Evolutionary conservation across 108 stramenopile species (phyloP).

Genomic region (Stephanodiscus triporus): DNA sequence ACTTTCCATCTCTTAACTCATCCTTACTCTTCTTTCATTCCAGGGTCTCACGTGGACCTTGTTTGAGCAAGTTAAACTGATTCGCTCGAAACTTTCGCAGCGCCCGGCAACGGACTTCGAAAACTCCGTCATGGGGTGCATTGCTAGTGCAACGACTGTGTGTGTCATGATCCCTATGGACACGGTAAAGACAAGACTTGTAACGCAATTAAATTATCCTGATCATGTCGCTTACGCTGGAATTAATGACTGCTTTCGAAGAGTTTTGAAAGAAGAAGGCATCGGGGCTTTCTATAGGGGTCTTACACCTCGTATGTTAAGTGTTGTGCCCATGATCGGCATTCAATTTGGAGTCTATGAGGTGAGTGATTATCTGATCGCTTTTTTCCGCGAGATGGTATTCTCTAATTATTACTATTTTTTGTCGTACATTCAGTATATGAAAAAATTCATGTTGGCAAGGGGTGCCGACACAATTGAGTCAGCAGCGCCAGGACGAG

Average conservation of each 20-base stretch:
- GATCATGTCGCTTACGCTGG: conserved; percentile 82
- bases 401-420: neutral
- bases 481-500: conserved; percentile 16
- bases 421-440: conserved; percentile 33
- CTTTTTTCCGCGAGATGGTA: neutral
- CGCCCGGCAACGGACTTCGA: conserved; percentile 83
- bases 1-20: neutral
- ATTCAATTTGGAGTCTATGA: conserved; percentile 97
- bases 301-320: conserved; percentile 89
- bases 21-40: conserved; percentile 1
- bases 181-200: conserved; percentile 94
- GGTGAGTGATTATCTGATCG: conserved; percentile 14
- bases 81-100: conserved; percentile 42
- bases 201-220: conserved; percentile 78
- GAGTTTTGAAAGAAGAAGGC: conserved; percentile 91
- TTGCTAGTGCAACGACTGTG: conserved; percentile 93
- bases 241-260: conserved; percentile 89
- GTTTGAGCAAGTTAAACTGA: conserved; percentile 91
- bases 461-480: conserved; percentile 28
- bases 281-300: conserved; percentile 91
- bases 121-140: conserved; percentile 94
- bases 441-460: conserved; percentile 82
- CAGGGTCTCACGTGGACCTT: conserved; percentile 95
- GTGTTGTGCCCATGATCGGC: conserved; percentile 98
- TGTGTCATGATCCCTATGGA: conserved; percentile 98